A percentile compares a stretch with the other conserved stretches of the same genome.
phyloP scores from a whole-genome alignment of 2,329 filamentous ascomycete genomes.

The Akanthomyces dipterigenus region DNA sequence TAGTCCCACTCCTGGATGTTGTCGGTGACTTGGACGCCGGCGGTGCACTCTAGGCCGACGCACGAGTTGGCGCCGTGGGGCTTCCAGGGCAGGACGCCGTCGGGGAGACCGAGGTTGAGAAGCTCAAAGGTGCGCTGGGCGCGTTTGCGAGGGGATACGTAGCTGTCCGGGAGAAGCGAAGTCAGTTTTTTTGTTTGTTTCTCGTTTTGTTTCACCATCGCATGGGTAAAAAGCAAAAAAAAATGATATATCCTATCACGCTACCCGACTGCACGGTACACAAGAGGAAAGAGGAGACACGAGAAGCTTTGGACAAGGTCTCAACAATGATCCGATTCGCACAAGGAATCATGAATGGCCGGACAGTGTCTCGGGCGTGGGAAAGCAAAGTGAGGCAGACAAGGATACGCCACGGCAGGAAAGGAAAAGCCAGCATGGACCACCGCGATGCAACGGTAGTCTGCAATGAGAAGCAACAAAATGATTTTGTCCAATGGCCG shows the following conservation, averaged over 20 bases:
- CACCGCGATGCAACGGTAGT: not conserved
- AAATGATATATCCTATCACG: too few species aligned
- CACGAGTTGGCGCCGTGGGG: conserved; percentile 33
- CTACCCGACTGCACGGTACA: not conserved
- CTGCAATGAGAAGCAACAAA: not conserved
- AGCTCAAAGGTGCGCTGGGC: conserved; percentile 89
- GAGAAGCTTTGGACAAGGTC: not conserved
- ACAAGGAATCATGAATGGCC: too few species aligned
- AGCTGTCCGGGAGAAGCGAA: conserved; percentile 37
- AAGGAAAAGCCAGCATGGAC: not conserved
- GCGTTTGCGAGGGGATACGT: conserved; percentile 78
- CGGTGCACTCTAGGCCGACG: conserved; percentile 43
- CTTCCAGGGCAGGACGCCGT: conserved; percentile 63
- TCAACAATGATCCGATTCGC: not conserved
- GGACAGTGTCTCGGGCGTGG: not conserved
- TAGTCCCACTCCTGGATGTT: conserved; percentile 84
- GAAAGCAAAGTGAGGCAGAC: not conserved
- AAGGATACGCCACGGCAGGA: not conserved
- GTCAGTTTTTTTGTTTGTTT: not conserved
- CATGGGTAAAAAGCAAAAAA: too few species aligned
- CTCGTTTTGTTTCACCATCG: too few species aligned
- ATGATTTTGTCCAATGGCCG: not conserved
- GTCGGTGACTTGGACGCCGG: conserved; percentile 60
- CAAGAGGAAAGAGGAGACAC: not conserved
- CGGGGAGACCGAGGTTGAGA: conserved; percentile 64